Evolutionary conservation across 2,329 filamentous ascomycete genomes (phyloP), one percentile per base, ranked within the genome.

Genomic region (Arthrinium phaeospermum): DNA sequence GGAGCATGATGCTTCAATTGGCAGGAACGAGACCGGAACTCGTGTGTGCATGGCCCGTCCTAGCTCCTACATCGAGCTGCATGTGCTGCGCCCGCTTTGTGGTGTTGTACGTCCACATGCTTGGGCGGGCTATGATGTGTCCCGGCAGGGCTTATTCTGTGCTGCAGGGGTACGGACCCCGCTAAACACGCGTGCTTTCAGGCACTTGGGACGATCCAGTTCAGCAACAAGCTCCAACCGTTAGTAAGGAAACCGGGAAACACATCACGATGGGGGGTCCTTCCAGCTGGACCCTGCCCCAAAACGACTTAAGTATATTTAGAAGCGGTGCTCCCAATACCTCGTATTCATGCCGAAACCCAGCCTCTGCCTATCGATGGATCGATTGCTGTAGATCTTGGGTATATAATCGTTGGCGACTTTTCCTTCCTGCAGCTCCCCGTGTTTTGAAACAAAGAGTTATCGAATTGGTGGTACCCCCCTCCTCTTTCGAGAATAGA

Each of bases 101-200:
- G 22, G 22, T 30, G 24, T 12, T 27, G 24, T 27, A 30, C 49
- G n/a, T 27, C 51, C 51, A 34, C 27, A 27, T 57, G 27, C 51
- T 30, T 57, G 24, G 49, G 51, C 24, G 51, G 24, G 27, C 53
- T 61, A 61, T 61, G 53, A 61, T 61, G 53, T 61, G 53, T 61
- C 14, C 53, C 16, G 53, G 30, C 16, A 19, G 47, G 51, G 51
- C 51, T 34, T 34, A 57, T 57, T 34, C 27, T 57, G 27, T 30
- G 6, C 51, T 34, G 51, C 51, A 61, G 53, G 53, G 53, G 53
- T 61, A 37, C 22, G 6, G 53, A 61, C 53, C 53, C 53, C 53
- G 53, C 53, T 61, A 61, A 61, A 61, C 53, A 61, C 53, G 53
- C 53, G 10, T 57, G 53, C 53, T 53, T 57, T 27, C 24, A 30